Conservation (phyloP, 306 rosid species). For the Acacia crassicarpa region DNA sequence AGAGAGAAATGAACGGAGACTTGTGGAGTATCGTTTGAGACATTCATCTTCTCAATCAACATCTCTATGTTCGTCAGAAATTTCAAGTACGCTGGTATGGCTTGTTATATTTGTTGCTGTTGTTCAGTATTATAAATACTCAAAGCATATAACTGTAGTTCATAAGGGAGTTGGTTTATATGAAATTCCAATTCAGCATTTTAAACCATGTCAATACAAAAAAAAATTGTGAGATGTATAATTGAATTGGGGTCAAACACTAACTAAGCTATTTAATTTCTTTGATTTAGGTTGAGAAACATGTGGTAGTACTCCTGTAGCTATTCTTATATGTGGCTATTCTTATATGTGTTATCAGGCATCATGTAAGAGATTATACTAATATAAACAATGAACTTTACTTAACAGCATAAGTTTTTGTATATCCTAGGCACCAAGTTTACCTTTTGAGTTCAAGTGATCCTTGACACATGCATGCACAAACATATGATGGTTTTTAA, state of each 20-base stretch:
- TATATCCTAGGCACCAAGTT: neutral
- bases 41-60: slow-evolving; percentile 49
- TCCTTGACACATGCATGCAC: neutral
- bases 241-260: neutral
- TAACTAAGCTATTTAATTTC: neutral
- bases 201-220: neutral
- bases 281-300: neutral
- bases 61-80: slow-evolving; percentile 45
- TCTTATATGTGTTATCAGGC: neutral
- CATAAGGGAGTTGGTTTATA: neutral
- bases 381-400: neutral
- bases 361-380: neutral
- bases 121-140: neutral
- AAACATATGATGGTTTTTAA: neutral
- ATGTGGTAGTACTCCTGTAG: neutral
- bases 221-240: neutral
- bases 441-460: neutral
- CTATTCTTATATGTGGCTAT: neutral
- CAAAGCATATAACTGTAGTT: neutral
- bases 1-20: slow-evolving; percentile 81
- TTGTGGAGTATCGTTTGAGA: slow-evolving; percentile 62
- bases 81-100: slow-evolving; percentile 40
- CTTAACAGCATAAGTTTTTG: neutral
- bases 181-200: neutral
- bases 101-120: neutral